These are phyloP conservation scores for Fraxinus xanthoxyloides DNA, from an alignment of 305 asterid genomes.

Conservation along the genomic window DNA sequence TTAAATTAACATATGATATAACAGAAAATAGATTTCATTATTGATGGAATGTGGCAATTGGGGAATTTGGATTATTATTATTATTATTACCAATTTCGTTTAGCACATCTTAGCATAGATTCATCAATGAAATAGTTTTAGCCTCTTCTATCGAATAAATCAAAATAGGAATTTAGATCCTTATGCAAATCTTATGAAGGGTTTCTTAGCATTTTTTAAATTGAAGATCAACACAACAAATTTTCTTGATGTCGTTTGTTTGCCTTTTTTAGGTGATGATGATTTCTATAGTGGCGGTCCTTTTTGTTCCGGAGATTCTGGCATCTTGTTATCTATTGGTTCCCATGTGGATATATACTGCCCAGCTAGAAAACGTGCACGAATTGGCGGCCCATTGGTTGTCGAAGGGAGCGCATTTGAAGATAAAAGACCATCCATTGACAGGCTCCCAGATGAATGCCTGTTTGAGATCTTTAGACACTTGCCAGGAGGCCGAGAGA, in stretches of 20 bases:
- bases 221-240: not conserved
- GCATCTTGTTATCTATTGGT: constrained; percentile 53
- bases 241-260: constrained; percentile 23
- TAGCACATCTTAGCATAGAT: not conserved
- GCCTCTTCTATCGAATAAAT: not conserved
- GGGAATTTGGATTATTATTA: not conserved
- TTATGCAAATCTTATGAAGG: not conserved
- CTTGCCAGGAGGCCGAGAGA: constrained; percentile 62
- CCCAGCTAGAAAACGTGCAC: constrained; percentile 67
- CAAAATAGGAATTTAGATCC: not conserved
- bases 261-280: constrained; percentile 63
- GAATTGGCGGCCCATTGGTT: constrained; percentile 53
- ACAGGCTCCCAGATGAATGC: constrained; percentile 81
- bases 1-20: not conserved
- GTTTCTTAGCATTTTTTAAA: constrained; percentile 8
- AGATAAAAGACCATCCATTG: constrained; percentile 57
- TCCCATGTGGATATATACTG: constrained; percentile 61
- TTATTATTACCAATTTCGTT: not conserved
- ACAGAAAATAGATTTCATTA: constrained; percentile 3
- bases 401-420: constrained; percentile 25
- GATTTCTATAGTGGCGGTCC: constrained; percentile 51
- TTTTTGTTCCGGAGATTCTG: constrained; percentile 52
- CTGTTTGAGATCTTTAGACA: constrained; percentile 75
- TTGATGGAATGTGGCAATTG: not conserved
- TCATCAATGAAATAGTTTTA: not conserved